Evolutionary conservation across 2,329 filamentous ascomycete genomes (phyloP).

Genomic region (Drechslera avenae): DNA sequence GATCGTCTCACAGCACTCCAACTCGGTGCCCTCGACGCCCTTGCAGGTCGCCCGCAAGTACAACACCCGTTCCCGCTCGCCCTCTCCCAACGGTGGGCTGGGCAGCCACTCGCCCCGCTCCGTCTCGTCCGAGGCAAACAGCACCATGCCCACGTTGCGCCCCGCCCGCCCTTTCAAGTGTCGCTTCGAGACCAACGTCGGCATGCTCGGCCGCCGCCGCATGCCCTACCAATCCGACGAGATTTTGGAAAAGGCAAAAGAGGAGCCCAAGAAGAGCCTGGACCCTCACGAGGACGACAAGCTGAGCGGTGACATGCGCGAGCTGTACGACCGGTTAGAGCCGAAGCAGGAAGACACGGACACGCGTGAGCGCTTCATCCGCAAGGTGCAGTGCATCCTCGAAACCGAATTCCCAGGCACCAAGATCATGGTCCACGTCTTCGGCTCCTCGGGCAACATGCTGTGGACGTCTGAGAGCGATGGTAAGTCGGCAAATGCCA

Average conservation of each 20-base stretch:
- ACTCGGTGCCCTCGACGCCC: constrained; percentile 90
- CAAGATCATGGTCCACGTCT: constrained; percentile 87
- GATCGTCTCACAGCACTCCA: constrained; percentile 71
- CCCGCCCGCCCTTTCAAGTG: constrained; percentile 67
- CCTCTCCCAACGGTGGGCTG: constrained; percentile 74
- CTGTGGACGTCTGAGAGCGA: constrained; percentile 96
- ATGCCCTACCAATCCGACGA: constrained; percentile 92
- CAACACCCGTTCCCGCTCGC: constrained; percentile 75
- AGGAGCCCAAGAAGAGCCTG: constrained; percentile 64
- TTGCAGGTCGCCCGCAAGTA: constrained; percentile 86
- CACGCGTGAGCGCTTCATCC: constrained; percentile 75
- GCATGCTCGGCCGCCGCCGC: constrained; percentile 73
- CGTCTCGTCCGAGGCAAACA: constrained; percentile 85
- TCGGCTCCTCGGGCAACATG: constrained; percentile 97
- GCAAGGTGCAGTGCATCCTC: constrained; percentile 85
- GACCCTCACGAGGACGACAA: constrained; percentile 52
- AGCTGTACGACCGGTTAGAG: constrained; percentile 82
- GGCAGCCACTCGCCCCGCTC: constrained; percentile 87
- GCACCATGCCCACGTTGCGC: constrained; percentile 70
- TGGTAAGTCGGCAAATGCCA: constrained; percentile 60
- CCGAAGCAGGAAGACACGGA: constrained; percentile 80
- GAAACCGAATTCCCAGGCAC: constrained; percentile 91
- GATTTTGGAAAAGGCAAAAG: constrained; percentile 73
- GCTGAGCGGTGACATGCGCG: constrained; percentile 80
- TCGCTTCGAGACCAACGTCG: constrained; percentile 85